Base-by-base conservation (phyloP, 1,284 basidiomycete species). In the Farysia itapuensis region DNA sequence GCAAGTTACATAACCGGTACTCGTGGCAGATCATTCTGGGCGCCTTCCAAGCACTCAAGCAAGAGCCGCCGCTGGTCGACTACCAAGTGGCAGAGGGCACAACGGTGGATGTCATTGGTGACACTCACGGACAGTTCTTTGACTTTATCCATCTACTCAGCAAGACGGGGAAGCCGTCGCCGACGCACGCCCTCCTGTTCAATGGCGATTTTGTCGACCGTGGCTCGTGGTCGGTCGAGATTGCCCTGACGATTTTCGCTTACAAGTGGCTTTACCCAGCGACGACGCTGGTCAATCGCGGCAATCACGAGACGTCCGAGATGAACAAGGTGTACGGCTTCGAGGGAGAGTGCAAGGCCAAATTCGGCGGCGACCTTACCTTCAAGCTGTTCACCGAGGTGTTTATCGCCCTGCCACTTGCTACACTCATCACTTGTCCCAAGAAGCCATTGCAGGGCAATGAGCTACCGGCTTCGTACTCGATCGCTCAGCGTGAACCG, bases 181-280 rank as follows among this genome's bases (percentile, higher is more conserved):
- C 63, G 8, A 58, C 32, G 11, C 73, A 77, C 37, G 72, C 70
- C 5, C 39, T 75, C 19, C 64, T 75, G 19, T 75, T 74, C 66
- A 75, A 75, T 45, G 74, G 74, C 37, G 59, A 64, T 52, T 65
- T 66, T 59, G 95, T 98, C 30, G 95, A 99, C 78, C 86, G 95
- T 52, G 95, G 94, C 13, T 92, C 89, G 24, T 96, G 93, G 93
- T 90, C 89, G 9, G 88, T 96, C 49, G 95, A 99, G 79, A 93
- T 97, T 46, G 92, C 93, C 43, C 79, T 98, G 52, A 88, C 89
- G 8, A 86, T 93, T 2, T 90, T 98, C 73, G 90, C 93, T 5
- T 96, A 89, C 80, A 98, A 98, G 82, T 98, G 93, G 67, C 63
- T 74, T 36, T 73, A 70, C 52, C 72, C 74, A 24, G 48, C 64